These are phyloP conservation scores for Globisporangium nunn DNA, from an alignment of 352 stramenopile species.

Conservation along the genomic window DNA sequence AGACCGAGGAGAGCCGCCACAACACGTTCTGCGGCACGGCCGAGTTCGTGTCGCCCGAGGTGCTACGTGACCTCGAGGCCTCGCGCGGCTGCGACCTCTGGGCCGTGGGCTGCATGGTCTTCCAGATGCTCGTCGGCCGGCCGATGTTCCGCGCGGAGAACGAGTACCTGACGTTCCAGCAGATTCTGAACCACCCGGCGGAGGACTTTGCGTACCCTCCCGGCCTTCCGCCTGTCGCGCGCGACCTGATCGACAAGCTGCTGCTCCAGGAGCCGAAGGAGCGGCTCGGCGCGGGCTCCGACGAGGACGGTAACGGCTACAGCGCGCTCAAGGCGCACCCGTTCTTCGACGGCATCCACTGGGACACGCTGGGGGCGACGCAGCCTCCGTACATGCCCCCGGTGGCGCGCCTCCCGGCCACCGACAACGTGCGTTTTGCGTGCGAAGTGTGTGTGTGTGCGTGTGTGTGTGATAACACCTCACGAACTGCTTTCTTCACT, in stretches of 20 bases:
- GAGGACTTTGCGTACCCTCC: constrained; percentile 72
- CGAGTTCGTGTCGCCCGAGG: constrained; percentile 90
- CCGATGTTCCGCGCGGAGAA: constrained; percentile 87
- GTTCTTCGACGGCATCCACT: constrained; percentile 83
- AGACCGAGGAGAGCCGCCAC: constrained; percentile 69
- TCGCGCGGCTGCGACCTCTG: constrained; percentile 85
- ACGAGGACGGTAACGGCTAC: constrained; percentile 78
- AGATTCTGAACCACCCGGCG: constrained; percentile 80
- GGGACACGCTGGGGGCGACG: constrained; percentile 40
- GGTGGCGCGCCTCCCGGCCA: constrained; percentile 47
- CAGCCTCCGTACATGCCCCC: constrained; percentile 58
- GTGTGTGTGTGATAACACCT: neutral
- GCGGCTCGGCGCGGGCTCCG: constrained; percentile 60
- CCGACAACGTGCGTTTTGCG: constrained; percentile 48
- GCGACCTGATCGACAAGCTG: constrained; percentile 74
- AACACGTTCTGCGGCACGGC: constrained; percentile 90
- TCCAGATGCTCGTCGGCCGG: constrained; percentile 80
- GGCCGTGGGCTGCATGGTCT: constrained; percentile 89
- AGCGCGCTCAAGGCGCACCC: constrained; percentile 59
- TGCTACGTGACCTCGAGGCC: constrained; percentile 79
- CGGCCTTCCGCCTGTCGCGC: constrained; percentile 47
- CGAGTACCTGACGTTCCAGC: constrained; percentile 89
- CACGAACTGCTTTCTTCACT: neutral
- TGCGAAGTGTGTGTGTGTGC: neutral
- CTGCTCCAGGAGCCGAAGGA: constrained; percentile 65